Percentiles rank a stretch among this genome's conserved stretches.
These are phyloP conservation scores for Cicer cuneatum DNA, from an alignment of 306 rosid genomes.

Conservation along the genomic window DNA sequence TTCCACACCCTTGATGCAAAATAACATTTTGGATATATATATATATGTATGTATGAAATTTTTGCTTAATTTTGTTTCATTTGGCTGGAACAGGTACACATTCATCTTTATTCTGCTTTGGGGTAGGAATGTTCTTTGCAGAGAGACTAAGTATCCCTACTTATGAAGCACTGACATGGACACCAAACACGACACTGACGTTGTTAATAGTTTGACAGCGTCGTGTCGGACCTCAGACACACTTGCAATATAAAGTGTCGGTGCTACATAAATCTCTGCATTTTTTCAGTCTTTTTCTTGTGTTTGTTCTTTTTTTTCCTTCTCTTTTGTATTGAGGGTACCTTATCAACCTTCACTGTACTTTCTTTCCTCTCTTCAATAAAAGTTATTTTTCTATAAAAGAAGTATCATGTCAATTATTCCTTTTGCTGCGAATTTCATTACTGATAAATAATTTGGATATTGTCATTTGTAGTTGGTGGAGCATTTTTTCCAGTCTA, in stretches of 20 bases:
- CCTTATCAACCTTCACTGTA: not conserved
- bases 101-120: not conserved
- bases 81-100: not conserved
- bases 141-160: not conserved
- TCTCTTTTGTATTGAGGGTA: not conserved
- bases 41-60: not conserved
- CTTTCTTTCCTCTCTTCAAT: not conserved
- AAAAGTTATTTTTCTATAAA: not conserved
- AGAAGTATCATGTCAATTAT: not conserved
- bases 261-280: not conserved
- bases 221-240: too few species aligned
- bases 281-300: not conserved
- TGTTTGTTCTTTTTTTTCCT: not conserved
- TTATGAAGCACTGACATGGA: too few species aligned
- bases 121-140: not conserved
- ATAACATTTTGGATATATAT: not conserved
- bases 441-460: constrained; percentile 5
- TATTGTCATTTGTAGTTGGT: constrained; percentile 65
- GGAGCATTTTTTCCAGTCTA: constrained; percentile 96
- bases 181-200: too few species aligned
- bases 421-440: not conserved
- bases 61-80: constrained; percentile 14
- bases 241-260: too few species aligned
- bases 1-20: not conserved
- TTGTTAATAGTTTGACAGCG: too few species aligned